Percentiles rank a stretch among this genome's conserved stretches.
These are phyloP conservation scores for Oryza brachyantha DNA, from an alignment of 176 grass and related monocot genomes.

Conservation along the genomic window DNA sequence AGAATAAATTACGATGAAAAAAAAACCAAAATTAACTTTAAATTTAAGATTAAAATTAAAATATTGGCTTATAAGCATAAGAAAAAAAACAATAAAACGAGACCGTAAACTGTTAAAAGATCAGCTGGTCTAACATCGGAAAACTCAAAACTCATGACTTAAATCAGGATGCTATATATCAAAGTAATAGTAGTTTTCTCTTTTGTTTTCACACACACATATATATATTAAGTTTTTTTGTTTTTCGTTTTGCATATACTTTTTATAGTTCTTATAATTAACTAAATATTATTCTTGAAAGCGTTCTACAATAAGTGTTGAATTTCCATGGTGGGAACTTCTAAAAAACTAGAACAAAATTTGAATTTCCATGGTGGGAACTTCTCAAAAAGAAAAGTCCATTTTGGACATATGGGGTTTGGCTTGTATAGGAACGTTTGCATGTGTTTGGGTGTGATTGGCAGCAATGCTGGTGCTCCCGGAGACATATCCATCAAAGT, in stretches of 20 bases:
- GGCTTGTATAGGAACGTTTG: not conserved
- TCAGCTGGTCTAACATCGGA: too few species aligned
- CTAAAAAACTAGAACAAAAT: not conserved
- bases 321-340: not conserved
- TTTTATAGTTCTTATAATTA: not conserved
- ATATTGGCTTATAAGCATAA: too few species aligned
- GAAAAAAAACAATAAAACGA: too few species aligned
- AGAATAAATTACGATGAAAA: too few species aligned
- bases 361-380: not conserved
- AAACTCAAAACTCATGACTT: not conserved
- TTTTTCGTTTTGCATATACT: not conserved
- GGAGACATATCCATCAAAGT: slow-evolving; percentile 54
- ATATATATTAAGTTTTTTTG: not conserved
- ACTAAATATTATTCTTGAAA: not conserved
- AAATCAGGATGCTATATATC: too few species aligned
- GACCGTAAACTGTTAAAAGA: too few species aligned
- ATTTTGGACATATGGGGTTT: slow-evolving; percentile 26
- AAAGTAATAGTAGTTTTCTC: not conserved
- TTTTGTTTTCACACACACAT: not conserved
- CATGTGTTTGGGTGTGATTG: slow-evolving; percentile 17
- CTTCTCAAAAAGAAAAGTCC: not conserved
- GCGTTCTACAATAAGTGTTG: not conserved
- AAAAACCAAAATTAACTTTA: too few species aligned
- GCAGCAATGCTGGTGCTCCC: slow-evolving; percentile 44
- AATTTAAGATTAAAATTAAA: too few species aligned